These are phyloP conservation scores for Lachnellula occidentalis DNA, from an alignment of 2,329 filamentous ascomycete species.

Conservation along the genomic window DNA sequence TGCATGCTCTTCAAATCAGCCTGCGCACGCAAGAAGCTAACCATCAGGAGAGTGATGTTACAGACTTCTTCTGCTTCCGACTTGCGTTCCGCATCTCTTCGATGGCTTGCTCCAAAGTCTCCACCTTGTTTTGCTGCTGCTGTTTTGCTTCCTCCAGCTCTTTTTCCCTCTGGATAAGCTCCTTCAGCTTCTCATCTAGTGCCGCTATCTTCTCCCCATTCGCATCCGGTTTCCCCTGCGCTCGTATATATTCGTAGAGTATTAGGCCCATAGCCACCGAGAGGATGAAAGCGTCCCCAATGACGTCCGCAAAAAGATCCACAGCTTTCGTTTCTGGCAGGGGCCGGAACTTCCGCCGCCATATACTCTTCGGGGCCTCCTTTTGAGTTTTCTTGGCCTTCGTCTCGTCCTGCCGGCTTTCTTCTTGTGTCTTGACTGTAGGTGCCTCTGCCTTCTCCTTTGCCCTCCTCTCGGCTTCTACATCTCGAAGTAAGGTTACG, in stretches of 20 bases:
- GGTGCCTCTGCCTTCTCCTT: conserved; percentile 59
- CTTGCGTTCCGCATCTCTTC: conserved; percentile 26
- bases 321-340: conserved; percentile 62
- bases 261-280: conserved; percentile 51
- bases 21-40: not conserved
- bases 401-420: conserved; percentile 49
- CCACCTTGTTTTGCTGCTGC: conserved; percentile 29
- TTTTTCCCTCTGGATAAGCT: conserved; percentile 43
- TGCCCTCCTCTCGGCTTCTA: conserved; percentile 50
- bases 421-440: conserved; percentile 60
- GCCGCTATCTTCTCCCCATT: conserved; percentile 49
- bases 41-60: conserved; percentile 5
- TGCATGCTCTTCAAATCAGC: not conserved
- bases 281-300: conserved; percentile 59
- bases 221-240: conserved; percentile 54
- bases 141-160: conserved; percentile 46
- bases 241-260: conserved; percentile 56
- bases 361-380: conserved; percentile 44
- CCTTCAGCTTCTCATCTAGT: conserved; percentile 50
- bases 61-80: conserved; percentile 19
- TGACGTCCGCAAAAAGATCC: conserved; percentile 60
- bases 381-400: conserved; percentile 34
- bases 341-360: conserved; percentile 56
- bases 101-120: conserved; percentile 29
- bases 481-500: conserved; percentile 53